Conservation (phyloP, 108 stramenopile genomes). For the Parietichytrium sp. region DNA sequence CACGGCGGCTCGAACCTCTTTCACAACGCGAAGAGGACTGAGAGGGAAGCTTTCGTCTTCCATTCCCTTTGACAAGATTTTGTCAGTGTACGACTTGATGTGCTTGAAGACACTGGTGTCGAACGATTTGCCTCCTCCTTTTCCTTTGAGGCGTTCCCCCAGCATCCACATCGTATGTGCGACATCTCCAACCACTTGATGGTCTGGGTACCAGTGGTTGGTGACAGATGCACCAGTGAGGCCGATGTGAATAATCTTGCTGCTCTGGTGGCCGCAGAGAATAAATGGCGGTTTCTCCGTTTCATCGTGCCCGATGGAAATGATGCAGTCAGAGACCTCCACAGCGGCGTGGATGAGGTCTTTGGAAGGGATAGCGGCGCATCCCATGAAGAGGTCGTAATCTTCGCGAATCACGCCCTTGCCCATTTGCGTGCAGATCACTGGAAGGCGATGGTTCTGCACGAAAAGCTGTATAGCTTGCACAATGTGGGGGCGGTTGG, state of each 20-base stretch:
- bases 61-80: background rate
- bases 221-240: slow-evolving; percentile 35
- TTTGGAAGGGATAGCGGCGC: slow-evolving; percentile 37
- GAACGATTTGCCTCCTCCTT: background rate
- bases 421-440: slow-evolving; percentile 48
- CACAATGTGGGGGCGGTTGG: slow-evolving; percentile 45
- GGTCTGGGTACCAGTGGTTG: slow-evolving; percentile 38
- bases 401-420: slow-evolving; percentile 47
- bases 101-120: slow-evolving; percentile 28
- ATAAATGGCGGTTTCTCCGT: slow-evolving; percentile 49
- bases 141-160: slow-evolving; percentile 12
- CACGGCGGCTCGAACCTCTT: slow-evolving; percentile 40
- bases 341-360: slow-evolving; percentile 44
- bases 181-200: slow-evolving; percentile 42
- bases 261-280: background rate
- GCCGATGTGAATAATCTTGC: slow-evolving; percentile 48
- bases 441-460: background rate
- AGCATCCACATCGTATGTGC: slow-evolving; percentile 49
- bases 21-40: slow-evolving; percentile 40
- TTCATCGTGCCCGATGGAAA: slow-evolving; percentile 47
- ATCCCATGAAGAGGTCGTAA: slow-evolving; percentile 21
- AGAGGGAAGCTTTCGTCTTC: slow-evolving; percentile 44
- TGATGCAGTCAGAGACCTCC: slow-evolving; percentile 40
- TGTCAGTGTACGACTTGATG: slow-evolving; percentile 41
- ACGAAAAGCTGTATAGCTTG: slow-evolving; percentile 44